Evolutionary conservation across 768 basidiomycete species (phyloP).

Genomic region (Mycena olivaceomarginata): DNA sequence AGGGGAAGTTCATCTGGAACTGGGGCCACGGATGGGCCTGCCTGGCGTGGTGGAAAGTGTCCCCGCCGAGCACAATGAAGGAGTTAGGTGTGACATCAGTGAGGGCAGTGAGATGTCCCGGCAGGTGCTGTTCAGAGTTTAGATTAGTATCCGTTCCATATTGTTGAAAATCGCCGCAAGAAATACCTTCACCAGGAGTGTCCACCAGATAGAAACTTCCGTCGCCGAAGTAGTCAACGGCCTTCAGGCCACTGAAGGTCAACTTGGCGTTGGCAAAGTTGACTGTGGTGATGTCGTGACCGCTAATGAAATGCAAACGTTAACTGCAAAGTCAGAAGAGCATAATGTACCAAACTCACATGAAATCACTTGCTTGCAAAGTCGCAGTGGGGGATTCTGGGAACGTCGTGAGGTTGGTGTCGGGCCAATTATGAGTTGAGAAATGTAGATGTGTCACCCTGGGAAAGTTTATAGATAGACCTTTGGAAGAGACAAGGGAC

Average conservation of each 20-base stretch:
- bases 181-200: constrained; percentile 32
- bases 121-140: background rate
- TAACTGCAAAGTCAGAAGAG: no score
- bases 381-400: constrained; percentile 18
- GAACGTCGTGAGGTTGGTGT: constrained; percentile 22
- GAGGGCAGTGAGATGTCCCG: constrained; percentile 26
- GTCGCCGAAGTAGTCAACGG: background rate
- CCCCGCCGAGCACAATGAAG: constrained; percentile 33
- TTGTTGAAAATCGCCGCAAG: background rate
- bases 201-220: constrained; percentile 38
- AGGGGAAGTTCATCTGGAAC: constrained; percentile 32
- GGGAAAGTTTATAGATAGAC: background rate
- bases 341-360: constrained; percentile 13
- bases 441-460: constrained; percentile 43
- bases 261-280: constrained; percentile 24
- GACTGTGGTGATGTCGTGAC: constrained; percentile 20
- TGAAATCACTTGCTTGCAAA: constrained; percentile 33
- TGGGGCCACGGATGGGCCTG: constrained; percentile 24
- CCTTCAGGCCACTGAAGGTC: constrained; percentile 29
- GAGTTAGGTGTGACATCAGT: constrained; percentile 24
- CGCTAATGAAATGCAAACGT: no score
- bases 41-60: constrained; percentile 36
- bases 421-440: constrained; percentile 34
- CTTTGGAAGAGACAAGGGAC: background rate
- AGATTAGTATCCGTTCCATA: no score